Evolutionary conservation across 179 eudicot species (phyloP), one percentile per base, ranked within the genome.

Genomic region (Pouteria campechiana): DNA sequence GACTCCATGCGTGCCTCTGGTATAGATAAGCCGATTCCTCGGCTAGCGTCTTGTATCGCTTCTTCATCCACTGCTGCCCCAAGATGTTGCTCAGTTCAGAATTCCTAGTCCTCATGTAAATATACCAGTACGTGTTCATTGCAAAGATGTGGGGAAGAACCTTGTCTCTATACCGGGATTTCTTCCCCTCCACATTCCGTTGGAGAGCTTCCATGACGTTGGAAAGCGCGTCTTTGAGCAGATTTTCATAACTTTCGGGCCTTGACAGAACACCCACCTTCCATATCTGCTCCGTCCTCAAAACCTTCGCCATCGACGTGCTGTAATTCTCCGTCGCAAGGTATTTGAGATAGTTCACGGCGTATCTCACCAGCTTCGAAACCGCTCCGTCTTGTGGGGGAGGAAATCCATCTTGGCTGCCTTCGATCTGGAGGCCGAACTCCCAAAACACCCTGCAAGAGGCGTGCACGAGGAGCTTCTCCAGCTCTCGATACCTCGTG

Each of bases 101-200:
- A 6, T 39, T 72, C 16, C 65, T 37, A 2, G 57, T 42, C 50
- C 78, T 63, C 73, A 72, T 71, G 63, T 72, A 72, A 2, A 72
- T 72, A 52, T 62, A 72, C 78, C 78, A 72, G 44, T 63, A 58
- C 0, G 67, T 63, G 54, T 72, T 72, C 70, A 67, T 63, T 3
- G 60, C 43, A 41, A 67, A 62, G 4, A 72, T 39, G 22, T 72
- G 57, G 4, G 66, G 9, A 6, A 72, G 30, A 0, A 63, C 64
- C 52, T 52, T 67, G 40, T 72, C 73, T 43, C 59, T 72, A 37
- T 67, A 72, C 12, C 61, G 40, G 13, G 41, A 14, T 44, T 46
- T 62, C 32, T 61, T 58, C 1, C 49, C 41, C 30, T 72, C 77
- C 7, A 71, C 43, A 9, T 67, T 58, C 41, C 73, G 42, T 13